These are phyloP conservation scores for Aureobasidium namibiae DNA, from an alignment of 2,329 filamentous ascomycete genomes.

Conservation along the genomic window DNA sequence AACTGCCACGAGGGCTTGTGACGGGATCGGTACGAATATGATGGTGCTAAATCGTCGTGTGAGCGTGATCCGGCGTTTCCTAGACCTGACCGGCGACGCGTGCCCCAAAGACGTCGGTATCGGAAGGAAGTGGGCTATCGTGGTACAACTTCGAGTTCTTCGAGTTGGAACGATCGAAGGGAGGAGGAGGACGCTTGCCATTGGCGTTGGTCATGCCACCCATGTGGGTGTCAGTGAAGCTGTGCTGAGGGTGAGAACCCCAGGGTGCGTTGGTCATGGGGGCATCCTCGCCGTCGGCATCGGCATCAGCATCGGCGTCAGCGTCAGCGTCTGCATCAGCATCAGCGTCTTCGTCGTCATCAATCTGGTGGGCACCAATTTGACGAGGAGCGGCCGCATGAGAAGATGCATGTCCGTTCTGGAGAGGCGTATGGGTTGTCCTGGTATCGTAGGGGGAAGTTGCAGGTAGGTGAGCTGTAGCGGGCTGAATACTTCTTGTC, in stretches of 20 bases:
- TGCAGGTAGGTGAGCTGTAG: background rate
- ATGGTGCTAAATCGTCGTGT: background rate
- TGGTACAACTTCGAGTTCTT: slow-evolving; percentile 13
- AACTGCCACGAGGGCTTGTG: background rate
- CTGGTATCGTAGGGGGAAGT: slow-evolving; percentile 3
- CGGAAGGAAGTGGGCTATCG: slow-evolving; percentile 5
- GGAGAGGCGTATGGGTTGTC: background rate
- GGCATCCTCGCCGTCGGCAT: slow-evolving; percentile 11
- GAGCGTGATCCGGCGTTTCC: background rate
- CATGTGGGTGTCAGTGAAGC: slow-evolving; percentile 4
- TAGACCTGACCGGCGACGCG: slow-evolving; percentile 9
- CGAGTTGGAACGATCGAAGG: slow-evolving; percentile 1
- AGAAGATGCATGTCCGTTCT: slow-evolving; percentile 3
- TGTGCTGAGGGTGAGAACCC: slow-evolving; percentile 1
- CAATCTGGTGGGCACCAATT: background rate
- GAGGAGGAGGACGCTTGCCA: slow-evolving; percentile 12
- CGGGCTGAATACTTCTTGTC: background rate
- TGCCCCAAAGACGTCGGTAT: slow-evolving; percentile 3
- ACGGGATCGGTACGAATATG: background rate
- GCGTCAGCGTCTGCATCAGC: slow-evolving; percentile 15
- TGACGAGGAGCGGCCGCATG: background rate
- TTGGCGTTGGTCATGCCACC: slow-evolving; percentile 14
- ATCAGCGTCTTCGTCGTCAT: slow-evolving; percentile 1
- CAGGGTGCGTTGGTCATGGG: background rate
- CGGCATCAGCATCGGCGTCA: slow-evolving; percentile 13